Percentiles rank a stretch among this genome's conserved stretches.
Conservation (phyloP, 257 asterid species). For the Scutellaria barbata region DNA sequence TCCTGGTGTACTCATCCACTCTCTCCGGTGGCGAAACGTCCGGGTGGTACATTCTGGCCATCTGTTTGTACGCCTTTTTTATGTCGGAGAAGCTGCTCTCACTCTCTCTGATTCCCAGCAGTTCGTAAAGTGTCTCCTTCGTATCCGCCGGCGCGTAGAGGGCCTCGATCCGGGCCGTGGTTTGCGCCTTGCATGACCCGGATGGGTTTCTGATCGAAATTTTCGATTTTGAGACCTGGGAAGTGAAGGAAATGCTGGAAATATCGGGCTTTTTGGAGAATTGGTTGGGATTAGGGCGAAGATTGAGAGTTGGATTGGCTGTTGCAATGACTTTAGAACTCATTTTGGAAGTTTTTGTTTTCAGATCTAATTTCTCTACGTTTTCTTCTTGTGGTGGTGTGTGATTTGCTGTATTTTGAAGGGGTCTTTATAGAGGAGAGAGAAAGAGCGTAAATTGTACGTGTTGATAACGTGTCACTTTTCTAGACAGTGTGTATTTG, state of each 20-base stretch:
- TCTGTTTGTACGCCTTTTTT: constrained; percentile 58
- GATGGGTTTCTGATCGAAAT: constrained; percentile 1
- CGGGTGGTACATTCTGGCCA: constrained; percentile 74
- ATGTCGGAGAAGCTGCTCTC: constrained; percentile 49
- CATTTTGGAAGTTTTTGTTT: constrained; percentile 20
- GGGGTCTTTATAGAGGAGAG: not conserved
- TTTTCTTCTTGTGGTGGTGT: not conserved
- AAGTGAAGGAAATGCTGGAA: constrained; percentile 26
- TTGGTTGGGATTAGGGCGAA: constrained; percentile 16
- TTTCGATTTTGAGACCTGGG: constrained; percentile 25
- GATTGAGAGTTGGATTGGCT: constrained; percentile 23
- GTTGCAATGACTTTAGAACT: constrained; percentile 33
- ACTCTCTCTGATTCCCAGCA: constrained; percentile 59
- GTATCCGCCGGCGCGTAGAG: constrained; percentile 35
- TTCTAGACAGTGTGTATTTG: too few species aligned
- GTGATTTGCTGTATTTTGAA: not conserved
- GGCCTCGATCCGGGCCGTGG: constrained; percentile 34
- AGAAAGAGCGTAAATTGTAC: too few species aligned
- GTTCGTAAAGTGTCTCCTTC: constrained; percentile 52
- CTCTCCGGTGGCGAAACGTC: constrained; percentile 70
- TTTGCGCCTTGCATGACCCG: constrained; percentile 19
- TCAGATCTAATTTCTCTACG: not conserved
- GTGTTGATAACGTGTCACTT: too few species aligned
- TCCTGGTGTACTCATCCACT: constrained; percentile 55
- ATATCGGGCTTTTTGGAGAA: not conserved